Evolutionary conservation across 805 yeast species (phyloP).

Genomic region (Candida corydali): DNA sequence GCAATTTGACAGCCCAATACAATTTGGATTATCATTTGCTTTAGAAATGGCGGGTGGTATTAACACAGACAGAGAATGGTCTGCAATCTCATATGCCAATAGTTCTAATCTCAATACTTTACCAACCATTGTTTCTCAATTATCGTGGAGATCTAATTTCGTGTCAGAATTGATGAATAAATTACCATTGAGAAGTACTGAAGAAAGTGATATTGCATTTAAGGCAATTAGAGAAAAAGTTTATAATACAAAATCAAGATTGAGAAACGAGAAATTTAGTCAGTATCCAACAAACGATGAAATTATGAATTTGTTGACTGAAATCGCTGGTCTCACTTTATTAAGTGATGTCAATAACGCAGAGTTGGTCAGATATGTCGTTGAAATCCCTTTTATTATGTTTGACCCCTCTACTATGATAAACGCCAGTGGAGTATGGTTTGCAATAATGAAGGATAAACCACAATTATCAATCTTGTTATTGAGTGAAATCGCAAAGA

Average conservation of each 20-base stretch:
- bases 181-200: constrained; percentile 11
- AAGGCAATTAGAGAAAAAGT: constrained; percentile 25
- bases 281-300: constrained; percentile 14
- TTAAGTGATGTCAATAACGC: constrained; percentile 38
- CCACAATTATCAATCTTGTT: constrained; percentile 55
- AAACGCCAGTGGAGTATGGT: constrained; percentile 74
- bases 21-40: constrained; percentile 87
- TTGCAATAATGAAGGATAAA: constrained; percentile 66
- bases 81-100: constrained; percentile 39
- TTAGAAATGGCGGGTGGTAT: constrained; percentile 79
- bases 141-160: constrained; percentile 60
- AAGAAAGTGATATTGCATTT: constrained; percentile 25
- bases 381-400: constrained; percentile 64
- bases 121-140: constrained; percentile 72
- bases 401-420: constrained; percentile 60
- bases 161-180: constrained; percentile 30
- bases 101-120: constrained; percentile 48
- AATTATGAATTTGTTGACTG: constrained; percentile 42
- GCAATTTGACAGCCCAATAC: constrained; percentile 32
- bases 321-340: constrained; percentile 34
- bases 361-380: constrained; percentile 47
- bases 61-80: constrained; percentile 64
- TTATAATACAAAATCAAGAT: constrained; percentile 12
- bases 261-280: not conserved
- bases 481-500: constrained; percentile 61